Conservation (phyloP, 768 basidiomycete genomes). For the Flagelloscypha sp. region DNA sequence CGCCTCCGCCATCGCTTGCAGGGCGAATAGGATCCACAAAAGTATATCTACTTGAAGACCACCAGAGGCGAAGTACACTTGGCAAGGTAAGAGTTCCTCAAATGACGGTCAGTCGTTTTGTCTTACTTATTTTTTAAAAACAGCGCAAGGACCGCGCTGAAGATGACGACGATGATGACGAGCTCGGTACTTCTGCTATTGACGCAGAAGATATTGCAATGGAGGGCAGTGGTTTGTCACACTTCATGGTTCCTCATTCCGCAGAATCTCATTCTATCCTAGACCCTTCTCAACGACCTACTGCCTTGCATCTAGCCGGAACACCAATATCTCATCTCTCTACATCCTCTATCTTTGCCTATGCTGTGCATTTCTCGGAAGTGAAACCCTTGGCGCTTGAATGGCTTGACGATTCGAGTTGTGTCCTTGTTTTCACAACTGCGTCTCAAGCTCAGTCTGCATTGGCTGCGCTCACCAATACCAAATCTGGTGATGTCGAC, state of each 20-base stretch:
- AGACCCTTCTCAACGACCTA: conserved; percentile 45
- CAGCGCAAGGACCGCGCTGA: conserved; percentile 40
- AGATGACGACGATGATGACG: conserved; percentile 26
- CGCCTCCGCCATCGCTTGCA: conserved; percentile 43
- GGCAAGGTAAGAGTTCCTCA: conserved; percentile 26
- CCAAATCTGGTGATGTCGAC: too few relatives aligned
- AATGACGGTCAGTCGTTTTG: conserved; percentile 36
- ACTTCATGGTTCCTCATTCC: conserved; percentile 1
- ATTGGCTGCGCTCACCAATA: conserved; percentile 42
- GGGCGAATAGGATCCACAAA: conserved; percentile 65
- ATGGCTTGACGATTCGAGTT: conserved; percentile 82
- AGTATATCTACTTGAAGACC: conserved; percentile 75
- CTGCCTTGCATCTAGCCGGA: conserved; percentile 70
- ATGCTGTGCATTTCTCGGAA: conserved; percentile 73
- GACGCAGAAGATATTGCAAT: conserved; percentile 28
- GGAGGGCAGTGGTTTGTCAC: conserved; percentile 23
- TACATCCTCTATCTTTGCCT: conserved; percentile 73
- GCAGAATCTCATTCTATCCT: conserved; percentile 1
- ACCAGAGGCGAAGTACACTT: conserved; percentile 38
- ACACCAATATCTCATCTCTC: conserved; percentile 67
- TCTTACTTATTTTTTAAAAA: conserved; percentile 25
- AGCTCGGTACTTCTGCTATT: conserved; percentile 3
- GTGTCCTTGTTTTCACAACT: conserved; percentile 61
- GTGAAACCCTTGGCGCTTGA: conserved; percentile 68
- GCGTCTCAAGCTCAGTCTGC: conserved; percentile 24